Evolutionary conservation across 2,329 filamentous ascomycete genomes (phyloP), one percentile per base, ranked within the genome.

Genomic region (Alternaria conjuncta): DNA sequence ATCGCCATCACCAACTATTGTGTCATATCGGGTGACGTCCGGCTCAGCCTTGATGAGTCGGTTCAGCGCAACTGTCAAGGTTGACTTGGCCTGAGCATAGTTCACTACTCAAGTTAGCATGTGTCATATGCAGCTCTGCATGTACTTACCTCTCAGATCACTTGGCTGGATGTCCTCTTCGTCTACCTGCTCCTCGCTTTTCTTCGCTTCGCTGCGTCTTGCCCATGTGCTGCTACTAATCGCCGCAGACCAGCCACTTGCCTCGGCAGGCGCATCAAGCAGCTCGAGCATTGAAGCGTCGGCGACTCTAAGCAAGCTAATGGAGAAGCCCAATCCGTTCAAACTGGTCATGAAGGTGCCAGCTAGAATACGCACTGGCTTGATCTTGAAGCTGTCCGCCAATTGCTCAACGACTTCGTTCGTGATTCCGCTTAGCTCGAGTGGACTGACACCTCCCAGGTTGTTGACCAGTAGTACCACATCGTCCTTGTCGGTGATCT

Each of bases 1-100:
- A 80, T 97, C 94, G 50, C 94, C 94, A 75, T 97, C 94, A 45
- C 94, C 94, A 23, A 97, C 93, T 12, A 96, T 88, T 0, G 93
- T 96, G 75, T 92, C 90, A 74, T 86, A 92, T 58, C 82, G 86
- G 11, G 90, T 92, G 58, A 92, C 83, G 45, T 89, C 85, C 9
- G 88, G 85, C 73, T 92, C 90, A 1, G 85, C 90, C 0, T 83
- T 84, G 65, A 93, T 86, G 13, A 94, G 82, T 36, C 83, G 84
- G 53, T 90, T 81, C 15, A 93, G 82, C 18, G 84, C 90, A 30
- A 82, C 81, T 44, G 80, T 83, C 44, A 91, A 82, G 23, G 83
- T 84, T 55, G 83, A 85, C 66, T 84, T 86, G 23, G 86, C 83
- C 4, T 78, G 69, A 15, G 70, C 73, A 12, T 84, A 80, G 65